These are phyloP conservation scores for Stephania japonica DNA, from an alignment of 164 flowering plant species.

Conservation along the genomic window DNA sequence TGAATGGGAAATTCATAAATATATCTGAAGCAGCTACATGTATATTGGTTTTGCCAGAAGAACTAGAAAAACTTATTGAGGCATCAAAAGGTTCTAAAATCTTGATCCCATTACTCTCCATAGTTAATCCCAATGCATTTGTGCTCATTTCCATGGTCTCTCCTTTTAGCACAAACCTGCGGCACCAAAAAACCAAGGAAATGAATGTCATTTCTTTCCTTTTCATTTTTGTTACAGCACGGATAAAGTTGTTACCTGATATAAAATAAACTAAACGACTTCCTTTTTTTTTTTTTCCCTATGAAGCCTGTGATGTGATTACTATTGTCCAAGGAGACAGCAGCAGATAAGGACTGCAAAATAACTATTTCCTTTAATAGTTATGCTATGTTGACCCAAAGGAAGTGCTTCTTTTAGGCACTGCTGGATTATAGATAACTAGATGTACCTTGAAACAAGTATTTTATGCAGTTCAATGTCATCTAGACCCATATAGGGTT, in stretches of 20 bases:
- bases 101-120: conserved; percentile 93
- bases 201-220: conserved; percentile 1
- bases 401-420: too few relatives aligned
- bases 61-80: conserved; percentile 54
- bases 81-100: conserved; percentile 95
- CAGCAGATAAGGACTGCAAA: too few relatives aligned
- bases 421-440: too few relatives aligned
- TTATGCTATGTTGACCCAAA: too few relatives aligned
- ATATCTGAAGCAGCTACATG: conserved; percentile 73
- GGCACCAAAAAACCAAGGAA: conserved; percentile 19
- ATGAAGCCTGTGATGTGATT: too few relatives aligned
- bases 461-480: too few relatives aligned
- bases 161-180: conserved; percentile 77
- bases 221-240: not conserved
- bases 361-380: too few relatives aligned
- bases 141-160: conserved; percentile 67
- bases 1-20: conserved; percentile 92
- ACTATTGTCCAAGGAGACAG: too few relatives aligned
- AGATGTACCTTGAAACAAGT: too few relatives aligned
- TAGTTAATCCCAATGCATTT: conserved; percentile 73
- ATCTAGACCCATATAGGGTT: too few relatives aligned
- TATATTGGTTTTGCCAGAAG: conserved; percentile 78
- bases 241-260: not conserved
- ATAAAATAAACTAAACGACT: not conserved
- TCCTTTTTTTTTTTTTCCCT: not conserved